Evolutionary conservation across 1,139 yeast genomes (phyloP), one percentile per base, ranked within the genome.

Genomic region (Pichia sp.): DNA sequence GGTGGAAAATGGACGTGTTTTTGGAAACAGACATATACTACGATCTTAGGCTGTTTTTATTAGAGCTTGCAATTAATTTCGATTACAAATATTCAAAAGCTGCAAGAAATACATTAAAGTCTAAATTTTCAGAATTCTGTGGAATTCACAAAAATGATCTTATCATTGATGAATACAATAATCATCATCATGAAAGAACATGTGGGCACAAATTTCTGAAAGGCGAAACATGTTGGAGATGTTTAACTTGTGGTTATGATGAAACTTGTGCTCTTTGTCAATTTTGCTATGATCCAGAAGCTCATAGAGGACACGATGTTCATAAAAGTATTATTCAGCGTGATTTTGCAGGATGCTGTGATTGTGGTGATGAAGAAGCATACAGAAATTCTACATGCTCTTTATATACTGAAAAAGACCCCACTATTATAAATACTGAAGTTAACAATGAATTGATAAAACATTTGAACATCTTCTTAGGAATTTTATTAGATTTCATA

Each of bases 171-270:
- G 52, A 57, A 5, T 36, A 49, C 8, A 45, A 51, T 29, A 74
- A 74, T 4, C 65, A 66, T 33, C 95, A 86, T 55, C 73, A 77
- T 13, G 74, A 79, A 29, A 69, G 83, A 59, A 84, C 94, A 0
- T 87, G 96, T 61, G 84, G 88, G 2, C 68, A 83, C 27, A 78
- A 80, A 40, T 83, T 87, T 54, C 69, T 77, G 34, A 76, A 78
- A 41, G 95, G 95, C n/a, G 95, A 87, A 54, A 91, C 95, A 0
- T 82, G 88, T 4, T 84, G 83, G 57, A 68, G 93, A 34, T 87
- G 96, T 53, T 56, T 75, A 35, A 85, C 95, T 0, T 87, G 96
- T 62, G 91, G 88, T 0, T 72, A 74, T 40, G 95, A 86, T 57
- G 95, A 85, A 39, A 80, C 94, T 0, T 84, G 95, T 62, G 95